Evolutionary conservation across 2,329 filamentous ascomycete genomes (phyloP).

Genomic region (Aspergillus pseudotamarii): DNA sequence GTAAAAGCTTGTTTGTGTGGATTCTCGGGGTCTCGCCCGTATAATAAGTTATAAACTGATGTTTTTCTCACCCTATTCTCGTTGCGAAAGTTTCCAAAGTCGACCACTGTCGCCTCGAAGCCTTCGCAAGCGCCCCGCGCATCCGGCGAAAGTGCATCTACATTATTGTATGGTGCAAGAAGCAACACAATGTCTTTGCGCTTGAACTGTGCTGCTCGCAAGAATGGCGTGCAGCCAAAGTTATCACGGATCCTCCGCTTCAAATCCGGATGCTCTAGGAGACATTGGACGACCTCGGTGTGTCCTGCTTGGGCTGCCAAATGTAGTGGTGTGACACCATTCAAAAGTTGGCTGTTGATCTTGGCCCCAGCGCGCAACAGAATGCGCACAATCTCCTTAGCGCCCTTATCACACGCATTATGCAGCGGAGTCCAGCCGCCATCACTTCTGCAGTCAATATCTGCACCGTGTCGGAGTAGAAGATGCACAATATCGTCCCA

Average conservation of each 20-base stretch:
- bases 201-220: constrained; percentile 44
- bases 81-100: constrained; percentile 52
- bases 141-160: constrained; percentile 38
- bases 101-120: constrained; percentile 57
- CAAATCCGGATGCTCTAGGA: constrained; percentile 36
- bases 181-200: constrained; percentile 40
- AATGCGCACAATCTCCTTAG: constrained; percentile 47
- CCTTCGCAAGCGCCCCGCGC: constrained; percentile 50
- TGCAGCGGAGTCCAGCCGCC: constrained; percentile 59
- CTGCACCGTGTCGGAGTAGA: constrained; percentile 48
- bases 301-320: constrained; percentile 45
- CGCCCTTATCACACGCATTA: constrained; percentile 56
- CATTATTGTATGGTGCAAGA: constrained; percentile 42
- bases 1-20: constrained; percentile 50
- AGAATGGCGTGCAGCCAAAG: constrained; percentile 45
- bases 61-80: constrained; percentile 51
- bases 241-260: constrained; percentile 39
- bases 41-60: constrained; percentile 56
- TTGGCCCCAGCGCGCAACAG: constrained; percentile 43
- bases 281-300: constrained; percentile 38
- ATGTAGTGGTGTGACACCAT: constrained; percentile 44
- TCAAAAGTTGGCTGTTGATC: constrained; percentile 42
- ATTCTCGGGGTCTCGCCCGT: constrained; percentile 52
- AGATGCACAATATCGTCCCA: constrained; percentile 41
- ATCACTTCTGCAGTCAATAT: constrained; percentile 51